These are phyloP conservation scores for Raffaelea deltoideospora DNA, from an alignment of 2,329 filamentous ascomycete genomes.

Conservation along the genomic window DNA sequence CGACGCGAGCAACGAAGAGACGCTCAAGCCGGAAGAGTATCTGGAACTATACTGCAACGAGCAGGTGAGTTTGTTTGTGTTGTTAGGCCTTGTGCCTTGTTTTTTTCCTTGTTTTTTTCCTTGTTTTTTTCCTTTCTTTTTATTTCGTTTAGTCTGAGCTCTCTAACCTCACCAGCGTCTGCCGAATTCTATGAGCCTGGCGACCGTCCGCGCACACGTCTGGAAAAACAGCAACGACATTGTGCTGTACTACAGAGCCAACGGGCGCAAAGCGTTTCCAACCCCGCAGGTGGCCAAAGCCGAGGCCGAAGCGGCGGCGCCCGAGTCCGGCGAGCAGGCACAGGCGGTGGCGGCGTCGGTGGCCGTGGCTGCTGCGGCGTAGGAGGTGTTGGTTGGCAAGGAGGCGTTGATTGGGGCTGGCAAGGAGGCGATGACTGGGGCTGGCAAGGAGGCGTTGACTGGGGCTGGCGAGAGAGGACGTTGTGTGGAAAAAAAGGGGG, in stretches of 20 bases:
- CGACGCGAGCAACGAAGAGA: conserved; percentile 17
- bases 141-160: no score
- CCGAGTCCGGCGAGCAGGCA: not conserved
- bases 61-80: conserved; percentile 48
- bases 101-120: not conserved
- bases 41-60: conserved; percentile 90
- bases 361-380: not conserved
- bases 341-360: no score
- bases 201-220: conserved; percentile 76
- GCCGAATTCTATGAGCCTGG: conserved; percentile 76
- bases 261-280: conserved; percentile 58
- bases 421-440: no score
- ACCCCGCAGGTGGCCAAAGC: conserved; percentile 10
- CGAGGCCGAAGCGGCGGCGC: not conserved
- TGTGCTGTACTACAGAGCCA: conserved; percentile 77
- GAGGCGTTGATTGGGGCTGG: no score
- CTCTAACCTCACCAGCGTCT: conserved; percentile 37
- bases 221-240: conserved; percentile 96
- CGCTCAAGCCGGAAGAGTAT: conserved; percentile 75
- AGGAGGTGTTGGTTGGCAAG: not conserved
- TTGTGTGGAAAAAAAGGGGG: no score
- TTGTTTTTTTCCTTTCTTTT: not conserved
- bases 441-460: no score
- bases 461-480: no score
- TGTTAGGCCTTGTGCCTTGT: no score